Percentiles rank a stretch among this genome's conserved stretches.
These are phyloP conservation scores for Ceratocystis eucalypticola DNA, from an alignment of 2,329 filamentous ascomycete genomes.

Conservation along the genomic window DNA sequence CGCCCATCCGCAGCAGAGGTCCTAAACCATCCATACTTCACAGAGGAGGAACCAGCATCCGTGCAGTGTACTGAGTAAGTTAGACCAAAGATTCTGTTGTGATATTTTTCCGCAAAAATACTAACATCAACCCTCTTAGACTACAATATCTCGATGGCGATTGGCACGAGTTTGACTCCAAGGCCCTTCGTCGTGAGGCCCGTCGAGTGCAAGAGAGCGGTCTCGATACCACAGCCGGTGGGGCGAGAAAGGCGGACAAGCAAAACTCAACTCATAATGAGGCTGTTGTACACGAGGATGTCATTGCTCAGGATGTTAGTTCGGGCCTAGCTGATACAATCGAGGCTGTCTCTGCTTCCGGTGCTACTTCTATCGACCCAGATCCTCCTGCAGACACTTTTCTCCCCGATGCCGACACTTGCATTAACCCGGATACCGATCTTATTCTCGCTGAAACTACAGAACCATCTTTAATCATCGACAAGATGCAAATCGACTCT, in stretches of 20 bases:
- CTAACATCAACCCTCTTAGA: slow-evolving; percentile 33
- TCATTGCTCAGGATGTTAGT: background rate
- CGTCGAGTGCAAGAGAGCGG: slow-evolving; percentile 40
- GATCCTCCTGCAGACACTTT: background rate
- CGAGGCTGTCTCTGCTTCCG: background rate
- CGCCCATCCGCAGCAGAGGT: slow-evolving; percentile 75
- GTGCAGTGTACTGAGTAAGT: slow-evolving; percentile 71
- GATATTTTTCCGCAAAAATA: background rate
- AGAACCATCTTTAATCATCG: background rate
- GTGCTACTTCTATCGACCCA: background rate
- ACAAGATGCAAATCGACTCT: slow-evolving; percentile 21
- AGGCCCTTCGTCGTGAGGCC: slow-evolving; percentile 81
- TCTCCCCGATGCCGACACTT: background rate
- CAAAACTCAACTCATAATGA: background rate
- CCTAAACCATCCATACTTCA: slow-evolving; percentile 79
- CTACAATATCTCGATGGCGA: slow-evolving; percentile 75
- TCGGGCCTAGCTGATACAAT: background rate
- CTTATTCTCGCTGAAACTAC: background rate
- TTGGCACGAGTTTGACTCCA: slow-evolving; percentile 98
- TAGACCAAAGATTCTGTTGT: slow-evolving; percentile 2
- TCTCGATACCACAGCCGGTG: slow-evolving; percentile 26
- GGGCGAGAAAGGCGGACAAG: background rate
- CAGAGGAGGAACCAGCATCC: slow-evolving; percentile 60
- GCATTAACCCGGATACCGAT: background rate
- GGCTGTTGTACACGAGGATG: background rate